These are phyloP conservation scores for Penicillium chermesinum DNA, from an alignment of 495 filamentous ascomycete genomes.

Conservation along the genomic window DNA sequence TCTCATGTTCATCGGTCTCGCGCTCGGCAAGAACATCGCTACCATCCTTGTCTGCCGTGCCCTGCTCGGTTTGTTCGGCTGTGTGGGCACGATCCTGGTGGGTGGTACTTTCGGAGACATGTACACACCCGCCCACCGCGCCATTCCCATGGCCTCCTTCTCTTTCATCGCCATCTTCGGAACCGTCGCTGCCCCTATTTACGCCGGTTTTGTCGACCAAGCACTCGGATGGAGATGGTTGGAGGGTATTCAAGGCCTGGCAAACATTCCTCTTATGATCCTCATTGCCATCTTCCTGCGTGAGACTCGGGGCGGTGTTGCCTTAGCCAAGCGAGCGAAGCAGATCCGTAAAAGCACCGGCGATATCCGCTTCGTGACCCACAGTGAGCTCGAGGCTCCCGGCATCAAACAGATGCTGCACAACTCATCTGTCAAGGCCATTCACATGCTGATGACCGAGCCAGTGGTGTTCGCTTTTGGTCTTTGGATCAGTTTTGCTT, in stretches of 20 bases:
- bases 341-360: slow-evolving; percentile 49
- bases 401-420: slow-evolving; percentile 34
- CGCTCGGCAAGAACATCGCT: slow-evolving; percentile 55
- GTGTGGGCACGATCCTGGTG: slow-evolving; percentile 71
- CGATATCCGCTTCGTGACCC: slow-evolving; percentile 65
- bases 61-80: slow-evolving; percentile 71
- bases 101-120: slow-evolving; percentile 72
- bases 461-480: slow-evolving; percentile 69
- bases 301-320: slow-evolving; percentile 65
- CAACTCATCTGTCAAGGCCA: slow-evolving; percentile 45
- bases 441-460: slow-evolving; percentile 69
- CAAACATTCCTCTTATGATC: slow-evolving; percentile 57
- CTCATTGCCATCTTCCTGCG: slow-evolving; percentile 49
- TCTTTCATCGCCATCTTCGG: slow-evolving; percentile 69
- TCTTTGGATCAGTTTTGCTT: slow-evolving; percentile 68
- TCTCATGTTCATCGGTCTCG: slow-evolving; percentile 40
- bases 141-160: slow-evolving; percentile 77
- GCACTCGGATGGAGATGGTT: slow-evolving; percentile 73
- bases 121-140: slow-evolving; percentile 67
- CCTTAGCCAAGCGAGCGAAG: slow-evolving; percentile 53
- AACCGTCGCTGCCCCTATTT: slow-evolving; percentile 64
- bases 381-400: slow-evolving; percentile 52
- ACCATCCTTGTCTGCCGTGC: slow-evolving; percentile 65
- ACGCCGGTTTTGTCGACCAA: slow-evolving; percentile 68
- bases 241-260: slow-evolving; percentile 72